A percentile compares a stretch with the other conserved stretches of the same genome.
Conservation (phyloP, 164 flowering plant genomes). For the Kalanchoe fedtschenkoi region DNA sequence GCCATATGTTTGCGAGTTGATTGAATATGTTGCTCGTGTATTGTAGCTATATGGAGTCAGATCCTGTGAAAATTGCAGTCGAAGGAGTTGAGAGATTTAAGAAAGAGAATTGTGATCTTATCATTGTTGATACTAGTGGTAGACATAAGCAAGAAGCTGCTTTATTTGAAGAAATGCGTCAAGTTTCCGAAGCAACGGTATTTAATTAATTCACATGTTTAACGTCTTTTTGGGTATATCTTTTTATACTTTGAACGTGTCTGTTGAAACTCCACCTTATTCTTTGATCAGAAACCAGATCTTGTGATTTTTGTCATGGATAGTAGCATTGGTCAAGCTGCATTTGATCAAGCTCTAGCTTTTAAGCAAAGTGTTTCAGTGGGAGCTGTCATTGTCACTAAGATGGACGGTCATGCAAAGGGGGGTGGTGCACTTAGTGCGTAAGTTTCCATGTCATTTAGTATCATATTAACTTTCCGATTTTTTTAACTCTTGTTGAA, state of each 20-base stretch:
- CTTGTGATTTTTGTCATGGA: slow-evolving; percentile 98
- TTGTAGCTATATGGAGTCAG: slow-evolving; percentile 87
- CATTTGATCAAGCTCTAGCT: slow-evolving; percentile 98
- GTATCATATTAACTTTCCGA: not conserved
- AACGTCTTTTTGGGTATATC: not conserved
- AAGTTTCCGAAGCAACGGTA: slow-evolving; percentile 96
- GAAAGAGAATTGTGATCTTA: slow-evolving; percentile 93
- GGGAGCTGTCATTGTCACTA: slow-evolving; percentile 93
- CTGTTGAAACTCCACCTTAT: slow-evolving; percentile 6
- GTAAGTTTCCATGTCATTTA: slow-evolving; percentile 32
- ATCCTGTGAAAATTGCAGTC: slow-evolving; percentile 89
- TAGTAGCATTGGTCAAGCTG: slow-evolving; percentile 99
- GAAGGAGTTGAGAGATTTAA: slow-evolving; percentile 94
- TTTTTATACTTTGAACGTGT: not conserved
- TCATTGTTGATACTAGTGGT: slow-evolving; percentile 96
- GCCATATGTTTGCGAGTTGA: not conserved
- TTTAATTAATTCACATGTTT: not conserved
- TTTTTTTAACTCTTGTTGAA: not conserved
- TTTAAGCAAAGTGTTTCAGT: slow-evolving; percentile 94
- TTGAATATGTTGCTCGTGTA: slow-evolving; percentile 8
- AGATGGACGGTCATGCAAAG: slow-evolving; percentile 89
- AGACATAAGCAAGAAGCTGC: slow-evolving; percentile 98
- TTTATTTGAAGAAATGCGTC: slow-evolving; percentile 99
- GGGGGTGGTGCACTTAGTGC: slow-evolving; percentile 95
- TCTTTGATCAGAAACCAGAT: slow-evolving; percentile 77